Evolutionary conservation across 768 basidiomycete genomes (phyloP), one percentile per base, ranked within the genome.

Genomic region (Tephrocybe sp.): DNA sequence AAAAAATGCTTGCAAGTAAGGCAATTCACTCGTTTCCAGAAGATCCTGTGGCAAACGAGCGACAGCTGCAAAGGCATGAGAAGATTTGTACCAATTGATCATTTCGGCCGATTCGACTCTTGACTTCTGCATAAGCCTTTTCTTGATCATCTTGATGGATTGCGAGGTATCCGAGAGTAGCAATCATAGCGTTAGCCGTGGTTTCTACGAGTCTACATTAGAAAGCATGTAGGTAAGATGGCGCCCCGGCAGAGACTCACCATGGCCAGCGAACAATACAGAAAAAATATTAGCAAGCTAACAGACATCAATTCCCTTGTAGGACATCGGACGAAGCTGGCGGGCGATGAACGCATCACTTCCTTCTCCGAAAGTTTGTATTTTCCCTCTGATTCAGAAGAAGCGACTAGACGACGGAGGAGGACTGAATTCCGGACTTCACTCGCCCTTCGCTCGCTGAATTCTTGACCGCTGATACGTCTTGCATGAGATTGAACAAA

Each of bases 261-360:
- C 61, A 53, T 65, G 62, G 4, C 64, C 61, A 43, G 62, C 57
- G 45, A 65, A 65, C 43, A 65, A 37, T 30, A 65, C 34, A 9
- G 51, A 48, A 40, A 64, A 64, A 3, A 54, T 61, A 30, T 65
- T 65, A 0, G 61, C 58, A 30, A 65, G 56, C 64, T 65, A 34
- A 18, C 6, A 26, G n/a, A 42, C 11, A n/a, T 15, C 34, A 38
- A 2, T n/a, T n/a, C n/a, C n/a, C n/a, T n/a, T n/a, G 14, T 8
- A 21, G 12, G n/a, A 34, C 4, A 17, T 46, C 6, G 28, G 23
- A 11, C 38, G 17, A 18, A 5, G 38, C 38, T n/a, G 12, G 4
- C n/a, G 8, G 18, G 18, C 20, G 5, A 17, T 20, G 20, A 39
- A n/a, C 57, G 18, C 32, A 65, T 60, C 28, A 65, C 55, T 56